phyloP scores from a whole-genome alignment of 495 filamentous ascomycete genomes.

The Hypoxylon lienhwacheense region DNA sequence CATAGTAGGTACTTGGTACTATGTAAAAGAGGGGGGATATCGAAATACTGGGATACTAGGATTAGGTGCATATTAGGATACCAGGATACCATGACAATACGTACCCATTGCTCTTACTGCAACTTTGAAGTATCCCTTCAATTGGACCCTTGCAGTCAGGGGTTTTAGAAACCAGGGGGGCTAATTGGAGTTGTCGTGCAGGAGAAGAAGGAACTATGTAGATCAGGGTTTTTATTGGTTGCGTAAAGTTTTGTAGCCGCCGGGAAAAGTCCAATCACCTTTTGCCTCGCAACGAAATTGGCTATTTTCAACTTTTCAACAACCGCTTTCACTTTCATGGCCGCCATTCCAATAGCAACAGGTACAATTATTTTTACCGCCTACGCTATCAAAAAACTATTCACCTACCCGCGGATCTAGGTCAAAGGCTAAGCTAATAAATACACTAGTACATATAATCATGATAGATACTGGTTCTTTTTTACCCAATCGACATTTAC shows the following conservation, averaged over 20 bases:
- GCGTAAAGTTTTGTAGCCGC: conserved; percentile 43
- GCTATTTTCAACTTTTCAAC: conserved; percentile 34
- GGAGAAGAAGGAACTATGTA: conserved; percentile 18
- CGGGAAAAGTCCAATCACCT: conserved; percentile 48
- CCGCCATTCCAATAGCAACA: conserved; percentile 23
- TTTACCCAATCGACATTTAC: conserved; percentile 28
- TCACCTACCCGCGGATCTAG: conserved; percentile 12
- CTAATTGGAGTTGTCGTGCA: conserved; percentile 28
- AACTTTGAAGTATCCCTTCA: conserved; percentile 2
- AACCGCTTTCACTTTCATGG: conserved; percentile 17
- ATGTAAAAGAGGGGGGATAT: neutral
- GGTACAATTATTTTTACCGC: conserved; percentile 24
- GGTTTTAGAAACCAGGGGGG: conserved; percentile 9
- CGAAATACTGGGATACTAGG: neutral
- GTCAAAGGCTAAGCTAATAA: conserved; percentile 14
- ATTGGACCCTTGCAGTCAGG: conserved; percentile 16
- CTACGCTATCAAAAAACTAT: no score
- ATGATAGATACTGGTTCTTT: no score
- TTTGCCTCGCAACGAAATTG: conserved; percentile 22
- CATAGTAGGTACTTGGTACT: neutral
- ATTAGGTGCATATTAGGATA: neutral
- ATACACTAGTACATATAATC: no score
- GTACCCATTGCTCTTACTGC: no score
- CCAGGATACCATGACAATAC: neutral
- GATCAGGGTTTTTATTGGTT: conserved; percentile 42